Evolutionary conservation across 1,139 yeast genomes (phyloP).

Genomic region (Petasospora rhodanensis): DNA sequence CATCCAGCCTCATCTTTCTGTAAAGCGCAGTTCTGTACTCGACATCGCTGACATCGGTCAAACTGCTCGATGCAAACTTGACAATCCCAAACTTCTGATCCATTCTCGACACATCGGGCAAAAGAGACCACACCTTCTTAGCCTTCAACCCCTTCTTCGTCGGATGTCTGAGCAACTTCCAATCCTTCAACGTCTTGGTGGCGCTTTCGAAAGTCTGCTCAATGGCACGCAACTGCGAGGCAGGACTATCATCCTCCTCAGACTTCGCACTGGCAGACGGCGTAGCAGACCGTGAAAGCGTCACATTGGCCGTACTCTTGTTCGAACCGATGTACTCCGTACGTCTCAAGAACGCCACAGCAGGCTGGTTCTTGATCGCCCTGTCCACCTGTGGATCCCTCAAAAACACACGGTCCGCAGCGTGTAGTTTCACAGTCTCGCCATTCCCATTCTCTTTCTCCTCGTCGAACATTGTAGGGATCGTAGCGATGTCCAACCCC

Average conservation of each 20-base stretch:
- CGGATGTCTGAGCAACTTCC: constrained; percentile 62
- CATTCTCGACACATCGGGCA: constrained; percentile 88
- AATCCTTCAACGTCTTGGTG: constrained; percentile 44
- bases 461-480: constrained; percentile 66
- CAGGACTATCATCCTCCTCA: constrained; percentile 47
- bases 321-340: constrained; percentile 70
- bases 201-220: constrained; percentile 73
- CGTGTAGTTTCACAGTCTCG: constrained; percentile 42
- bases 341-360: constrained; percentile 84
- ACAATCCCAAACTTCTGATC: constrained; percentile 72
- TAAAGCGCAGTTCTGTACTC: constrained; percentile 62
- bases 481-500: constrained; percentile 67
- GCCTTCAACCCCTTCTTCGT: constrained; percentile 69
- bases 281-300: constrained; percentile 13
- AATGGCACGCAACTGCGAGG: constrained; percentile 58
- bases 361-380: constrained; percentile 47
- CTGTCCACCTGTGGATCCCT: constrained; percentile 67
- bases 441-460: constrained; percentile 24
- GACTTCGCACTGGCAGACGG: constrained; percentile 10
- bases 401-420: constrained; percentile 69
- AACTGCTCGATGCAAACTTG: constrained; percentile 69
- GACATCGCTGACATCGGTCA: constrained; percentile 24
- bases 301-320: constrained; percentile 3
- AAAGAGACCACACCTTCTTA: constrained; percentile 69
- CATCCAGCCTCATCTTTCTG: constrained; percentile 68